Evolutionary conservation across 129 eudicot species (phyloP).

Genomic region (Artemisia annua): DNA sequence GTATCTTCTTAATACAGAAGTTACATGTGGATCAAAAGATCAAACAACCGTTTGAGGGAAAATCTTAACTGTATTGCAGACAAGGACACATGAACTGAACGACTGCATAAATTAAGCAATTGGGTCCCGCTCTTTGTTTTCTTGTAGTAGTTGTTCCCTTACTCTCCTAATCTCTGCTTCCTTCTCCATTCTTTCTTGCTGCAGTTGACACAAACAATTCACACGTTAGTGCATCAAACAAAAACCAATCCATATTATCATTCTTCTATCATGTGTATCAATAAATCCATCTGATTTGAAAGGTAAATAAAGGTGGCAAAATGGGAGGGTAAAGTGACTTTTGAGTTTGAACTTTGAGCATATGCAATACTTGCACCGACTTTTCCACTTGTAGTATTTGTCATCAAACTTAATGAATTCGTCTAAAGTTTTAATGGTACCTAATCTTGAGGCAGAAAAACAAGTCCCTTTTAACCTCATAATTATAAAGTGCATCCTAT

Average conservation of each 20-base stretch:
- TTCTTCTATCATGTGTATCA: too few relatives aligned
- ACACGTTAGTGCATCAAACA: neutral
- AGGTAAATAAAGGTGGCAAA: too few relatives aligned
- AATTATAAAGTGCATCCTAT: too few relatives aligned
- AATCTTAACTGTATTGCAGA: conserved; percentile 14
- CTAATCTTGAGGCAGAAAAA: conserved; percentile 6
- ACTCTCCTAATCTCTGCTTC: conserved; percentile 73
- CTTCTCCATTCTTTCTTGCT: conserved; percentile 73
- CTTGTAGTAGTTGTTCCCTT: conserved; percentile 54
- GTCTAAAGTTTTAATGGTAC: neutral
- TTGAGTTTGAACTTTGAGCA: too few relatives aligned
- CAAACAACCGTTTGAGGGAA: conserved; percentile 18
- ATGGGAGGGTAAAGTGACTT: too few relatives aligned
- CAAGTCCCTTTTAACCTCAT: neutral
- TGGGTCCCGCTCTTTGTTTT: conserved; percentile 57
- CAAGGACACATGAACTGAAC: conserved; percentile 13
- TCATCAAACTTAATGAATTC: neutral
- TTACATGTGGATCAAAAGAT: conserved; percentile 25
- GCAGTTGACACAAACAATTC: conserved; percentile 15
- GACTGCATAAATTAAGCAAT: conserved; percentile 38
- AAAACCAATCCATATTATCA: too few relatives aligned
- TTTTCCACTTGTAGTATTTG: too few relatives aligned
- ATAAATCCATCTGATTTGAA: too few relatives aligned
- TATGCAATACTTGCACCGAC: too few relatives aligned
- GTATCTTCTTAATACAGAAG: conserved; percentile 14